A percentile compares a stretch with the other conserved stretches of the same genome.
phyloP scores from a whole-genome alignment of 1,139 yeast species.

The Lodderomyces metapsilosis region DNA sequence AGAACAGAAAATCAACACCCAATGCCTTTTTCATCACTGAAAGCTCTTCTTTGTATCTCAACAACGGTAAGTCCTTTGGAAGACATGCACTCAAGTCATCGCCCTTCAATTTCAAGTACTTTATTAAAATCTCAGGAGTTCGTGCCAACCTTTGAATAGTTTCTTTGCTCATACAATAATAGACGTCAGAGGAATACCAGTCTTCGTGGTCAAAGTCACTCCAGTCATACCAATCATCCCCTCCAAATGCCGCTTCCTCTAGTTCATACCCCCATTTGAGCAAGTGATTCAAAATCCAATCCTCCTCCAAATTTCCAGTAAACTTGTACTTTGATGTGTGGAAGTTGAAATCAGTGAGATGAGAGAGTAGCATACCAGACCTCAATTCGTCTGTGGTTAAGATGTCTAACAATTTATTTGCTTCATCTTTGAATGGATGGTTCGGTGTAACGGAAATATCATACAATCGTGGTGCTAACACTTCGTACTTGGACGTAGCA shows the following conservation, averaged over 20 bases:
- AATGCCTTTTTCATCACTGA: background rate
- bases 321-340: background rate
- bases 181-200: background rate
- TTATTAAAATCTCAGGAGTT: background rate
- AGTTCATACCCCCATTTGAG: background rate
- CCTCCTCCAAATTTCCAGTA: slow-evolving; percentile 1
- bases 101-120: slow-evolving; percentile 1
- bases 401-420: slow-evolving; percentile 2
- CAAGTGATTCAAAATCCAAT: slow-evolving; percentile 1
- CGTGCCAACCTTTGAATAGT: background rate
- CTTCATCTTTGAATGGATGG: background rate
- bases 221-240: background rate
- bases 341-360: background rate
- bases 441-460: slow-evolving; percentile 4
- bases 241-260: background rate
- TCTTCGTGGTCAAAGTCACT: background rate
- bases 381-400: slow-evolving; percentile 5
- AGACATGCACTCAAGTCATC: background rate
- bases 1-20: background rate
- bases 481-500: slow-evolving; percentile 2
- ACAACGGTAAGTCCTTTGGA: background rate
- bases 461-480: slow-evolving; percentile 9
- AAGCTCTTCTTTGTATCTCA: background rate
- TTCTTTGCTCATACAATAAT: background rate
- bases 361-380: background rate